Conservation (phyloP, 108 stramenopile genomes). For the Fragilariopsis cylindrus region DNA sequence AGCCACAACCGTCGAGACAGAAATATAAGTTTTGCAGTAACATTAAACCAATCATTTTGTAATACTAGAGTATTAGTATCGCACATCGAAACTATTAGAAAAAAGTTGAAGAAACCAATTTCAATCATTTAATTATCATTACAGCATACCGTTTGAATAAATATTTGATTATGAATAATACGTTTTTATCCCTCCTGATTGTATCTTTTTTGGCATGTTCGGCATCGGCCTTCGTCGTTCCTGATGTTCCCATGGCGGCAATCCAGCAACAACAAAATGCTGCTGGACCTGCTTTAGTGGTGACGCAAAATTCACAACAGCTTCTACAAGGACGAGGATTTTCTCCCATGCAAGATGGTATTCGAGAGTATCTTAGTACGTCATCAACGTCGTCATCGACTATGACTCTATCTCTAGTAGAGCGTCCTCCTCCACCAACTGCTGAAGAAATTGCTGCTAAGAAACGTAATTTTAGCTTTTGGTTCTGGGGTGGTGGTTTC, state of each 20-base stretch:
- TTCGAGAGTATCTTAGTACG: conserved; percentile 16
- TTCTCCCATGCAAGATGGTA: conserved; percentile 16
- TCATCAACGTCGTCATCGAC: conserved; percentile 21
- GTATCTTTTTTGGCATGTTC: neutral
- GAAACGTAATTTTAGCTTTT: conserved; percentile 80
- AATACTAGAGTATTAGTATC: too few species aligned
- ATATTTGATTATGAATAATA: neutral
- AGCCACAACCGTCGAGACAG: too few species aligned
- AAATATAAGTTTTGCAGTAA: too few species aligned
- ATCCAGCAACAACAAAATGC: neutral
- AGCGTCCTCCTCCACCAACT: conserved; percentile 78
- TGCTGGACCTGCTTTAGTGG: neutral
- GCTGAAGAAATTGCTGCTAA: conserved; percentile 81
- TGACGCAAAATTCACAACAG: neutral
- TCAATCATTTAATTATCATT: too few species aligned
- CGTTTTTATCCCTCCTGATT: neutral
- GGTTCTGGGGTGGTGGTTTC: conserved; percentile 83
- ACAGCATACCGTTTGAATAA: too few species aligned
- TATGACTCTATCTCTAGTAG: conserved; percentile 55
- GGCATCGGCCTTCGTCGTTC: conserved; percentile 10
- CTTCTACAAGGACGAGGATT: neutral
- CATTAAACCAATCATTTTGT: too few species aligned
- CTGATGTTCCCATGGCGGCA: neutral
- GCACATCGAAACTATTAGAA: too few species aligned
- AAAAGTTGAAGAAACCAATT: too few species aligned